Base-by-base conservation (phyloP, 495 filamentous ascomycete genomes). In the Podospora australis region DNA sequence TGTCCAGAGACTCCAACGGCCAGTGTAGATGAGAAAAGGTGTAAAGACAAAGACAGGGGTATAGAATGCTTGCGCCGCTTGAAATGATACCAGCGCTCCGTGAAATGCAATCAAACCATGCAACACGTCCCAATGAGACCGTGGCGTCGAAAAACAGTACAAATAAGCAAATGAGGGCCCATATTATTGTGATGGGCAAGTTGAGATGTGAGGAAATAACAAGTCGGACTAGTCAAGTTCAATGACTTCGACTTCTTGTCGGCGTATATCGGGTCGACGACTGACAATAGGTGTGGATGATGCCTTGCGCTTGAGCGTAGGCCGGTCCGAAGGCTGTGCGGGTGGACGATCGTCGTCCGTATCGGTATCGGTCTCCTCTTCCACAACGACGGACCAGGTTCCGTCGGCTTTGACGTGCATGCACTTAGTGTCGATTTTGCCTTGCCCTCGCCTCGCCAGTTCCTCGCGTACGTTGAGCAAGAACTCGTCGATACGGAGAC, bases 401-500 rank as follows among this genome's bases (percentile, higher is more conserved):
- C 84, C 83, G 55, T 84, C 75, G 0, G 70, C 59, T 28, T 66
- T 63, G 23, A 87, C 70, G 9, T 70, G 63, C 41, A 89, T 78
- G 0, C 77, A 72, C 52, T 80, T 81, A 3, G 75, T 70, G n/a
- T 65, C 59, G 17, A 78, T 52, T 14, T 62, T 58, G 28, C 66
- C 64, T 8, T 62, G 63, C 5, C 55, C 49, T 8, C 62, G 63
- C 5, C 55, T 48, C 38, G 69, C 65, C 3, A 88, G 64, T 35
- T 71, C 56, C 4, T 55, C 48, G 29, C 72, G 76, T 1, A 95
- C 76, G 3, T 74, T 67, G 19, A 69, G 60, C 32, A 95, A 70
- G 57, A 88, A 95, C 4, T 70, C 73, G 60, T 95, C 90, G 9
- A 88, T 66, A 16, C 79, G 54, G 9, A 95, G 69, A 32, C 60